Conservation (phyloP, 2,329 filamentous ascomycete genomes). For the Claviceps lovelessii region DNA sequence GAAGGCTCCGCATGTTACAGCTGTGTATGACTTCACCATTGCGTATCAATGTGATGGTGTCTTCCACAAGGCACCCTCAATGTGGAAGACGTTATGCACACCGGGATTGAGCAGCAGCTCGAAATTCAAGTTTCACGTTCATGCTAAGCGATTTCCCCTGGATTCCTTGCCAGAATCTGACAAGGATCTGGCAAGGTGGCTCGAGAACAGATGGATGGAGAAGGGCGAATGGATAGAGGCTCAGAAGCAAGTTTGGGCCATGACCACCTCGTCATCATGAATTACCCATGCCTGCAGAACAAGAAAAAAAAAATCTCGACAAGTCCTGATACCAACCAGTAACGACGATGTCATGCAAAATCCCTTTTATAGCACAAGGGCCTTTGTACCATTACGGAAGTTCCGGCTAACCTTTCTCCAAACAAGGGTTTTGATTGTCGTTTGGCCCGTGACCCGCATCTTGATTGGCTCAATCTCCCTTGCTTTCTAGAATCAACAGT, state of each 20-base stretch:
- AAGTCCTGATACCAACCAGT: not conserved
- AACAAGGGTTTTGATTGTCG: not conserved
- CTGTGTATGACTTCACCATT: slow-evolving; percentile 42
- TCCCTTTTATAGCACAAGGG: too few relatives aligned
- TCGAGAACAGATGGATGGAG: slow-evolving; percentile 38
- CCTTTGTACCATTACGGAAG: too few relatives aligned
- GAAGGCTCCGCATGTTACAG: slow-evolving; percentile 34
- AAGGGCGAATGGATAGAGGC: slow-evolving; percentile 37
- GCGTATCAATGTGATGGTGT: slow-evolving; percentile 31
- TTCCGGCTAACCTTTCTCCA: too few relatives aligned
- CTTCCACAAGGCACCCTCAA: slow-evolving; percentile 33
- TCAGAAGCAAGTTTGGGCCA: slow-evolving; percentile 9
- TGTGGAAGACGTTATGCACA: slow-evolving; percentile 37
- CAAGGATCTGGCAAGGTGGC: slow-evolving; percentile 34
- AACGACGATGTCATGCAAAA: not conserved
- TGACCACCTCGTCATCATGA: slow-evolving; percentile 1
- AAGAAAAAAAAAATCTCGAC: not conserved
- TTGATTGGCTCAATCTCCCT: not conserved
- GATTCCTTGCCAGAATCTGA: slow-evolving; percentile 33
- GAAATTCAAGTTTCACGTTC: slow-evolving; percentile 34
- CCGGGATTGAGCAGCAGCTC: slow-evolving; percentile 23
- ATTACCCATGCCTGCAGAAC: not conserved
- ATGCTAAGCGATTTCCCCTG: slow-evolving; percentile 33
- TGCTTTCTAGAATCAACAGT: not conserved
- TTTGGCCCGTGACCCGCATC: not conserved